A percentile compares a stretch with the other conserved stretches of the same genome.
These are phyloP conservation scores for Aspergillus intermedius DNA, from an alignment of 2,329 filamentous ascomycete species.

Conservation along the genomic window DNA sequence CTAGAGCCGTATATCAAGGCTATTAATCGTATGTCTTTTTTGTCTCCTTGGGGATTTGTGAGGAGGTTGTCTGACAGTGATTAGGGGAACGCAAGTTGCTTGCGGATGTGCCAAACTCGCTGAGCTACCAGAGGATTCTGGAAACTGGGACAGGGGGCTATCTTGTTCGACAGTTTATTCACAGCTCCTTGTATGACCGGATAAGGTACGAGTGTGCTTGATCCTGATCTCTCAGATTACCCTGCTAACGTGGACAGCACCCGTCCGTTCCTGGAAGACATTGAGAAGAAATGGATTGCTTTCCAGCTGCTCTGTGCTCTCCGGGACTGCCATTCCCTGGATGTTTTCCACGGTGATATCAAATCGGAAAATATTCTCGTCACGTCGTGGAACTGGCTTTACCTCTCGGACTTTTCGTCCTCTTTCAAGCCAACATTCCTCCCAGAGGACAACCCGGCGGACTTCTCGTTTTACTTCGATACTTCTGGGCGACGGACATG, in stretches of 20 bases:
- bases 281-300: slow-evolving; percentile 97
- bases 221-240: background rate
- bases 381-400: slow-evolving; percentile 99
- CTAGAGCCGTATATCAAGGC: slow-evolving; percentile 71
- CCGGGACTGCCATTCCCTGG: slow-evolving; percentile 80
- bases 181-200: slow-evolving; percentile 94
- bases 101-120: slow-evolving; percentile 78
- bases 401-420: slow-evolving; percentile 93
- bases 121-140: slow-evolving; percentile 82
- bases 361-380: slow-evolving; percentile 97
- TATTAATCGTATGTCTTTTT: slow-evolving; percentile 58
- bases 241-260: slow-evolving; percentile 55
- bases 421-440: slow-evolving; percentile 90
- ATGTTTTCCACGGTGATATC: slow-evolving; percentile 95
- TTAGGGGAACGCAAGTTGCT: slow-evolving; percentile 72
- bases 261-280: slow-evolving; percentile 89
- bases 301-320: slow-evolving; percentile 91
- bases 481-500: slow-evolving; percentile 85
- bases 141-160: slow-evolving; percentile 91
- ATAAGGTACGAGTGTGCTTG: slow-evolving; percentile 49
- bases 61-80: background rate
- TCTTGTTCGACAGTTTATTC: slow-evolving; percentile 87
- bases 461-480: slow-evolving; percentile 98
- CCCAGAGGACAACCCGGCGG: slow-evolving; percentile 91
- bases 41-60: background rate